Evolutionary conservation across 768 basidiomycete species (phyloP).

Genomic region (Termitomyces sp.): DNA sequence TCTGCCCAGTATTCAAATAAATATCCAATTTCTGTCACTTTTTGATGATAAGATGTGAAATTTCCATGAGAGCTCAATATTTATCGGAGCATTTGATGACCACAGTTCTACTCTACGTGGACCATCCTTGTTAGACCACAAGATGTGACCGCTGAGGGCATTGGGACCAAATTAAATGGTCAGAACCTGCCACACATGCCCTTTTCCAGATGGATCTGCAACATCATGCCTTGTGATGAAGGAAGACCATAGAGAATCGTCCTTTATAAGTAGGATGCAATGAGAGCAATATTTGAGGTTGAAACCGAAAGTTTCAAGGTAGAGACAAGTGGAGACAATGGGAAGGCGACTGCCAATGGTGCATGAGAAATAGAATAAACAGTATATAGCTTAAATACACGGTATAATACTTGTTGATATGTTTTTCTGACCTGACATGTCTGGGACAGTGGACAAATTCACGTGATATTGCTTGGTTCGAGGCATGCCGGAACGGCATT

Average conservation of each 20-base stretch:
- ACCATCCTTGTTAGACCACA: conserved; percentile 13
- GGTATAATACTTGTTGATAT: too few relatives aligned
- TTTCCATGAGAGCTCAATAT: conserved; percentile 9
- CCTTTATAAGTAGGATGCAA: conserved; percentile 35
- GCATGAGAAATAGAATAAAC: too few relatives aligned
- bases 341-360: conserved; percentile 22
- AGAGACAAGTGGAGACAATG: conserved; percentile 29
- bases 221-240: conserved; percentile 4
- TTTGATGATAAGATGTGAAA: not conserved
- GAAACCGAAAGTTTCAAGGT: conserved; percentile 21
- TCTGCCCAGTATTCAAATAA: not conserved
- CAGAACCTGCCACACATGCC: conserved; percentile 13
- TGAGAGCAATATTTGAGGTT: conserved; percentile 25
- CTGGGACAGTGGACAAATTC: too few relatives aligned
- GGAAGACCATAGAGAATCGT: conserved; percentile 15
- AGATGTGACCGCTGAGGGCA: conserved; percentile 10
- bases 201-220: conserved; percentile 18
- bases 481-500: too few relatives aligned
- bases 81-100: conserved; percentile 13
- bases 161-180: not conserved
- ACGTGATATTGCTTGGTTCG: too few relatives aligned
- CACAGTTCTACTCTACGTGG: conserved; percentile 9
- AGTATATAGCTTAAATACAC: too few relatives aligned
- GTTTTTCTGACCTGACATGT: too few relatives aligned
- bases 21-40: not conserved